Conservation (phyloP, 495 filamentous ascomycete genomes). For the Paragyromitra xinjiangensis region DNA sequence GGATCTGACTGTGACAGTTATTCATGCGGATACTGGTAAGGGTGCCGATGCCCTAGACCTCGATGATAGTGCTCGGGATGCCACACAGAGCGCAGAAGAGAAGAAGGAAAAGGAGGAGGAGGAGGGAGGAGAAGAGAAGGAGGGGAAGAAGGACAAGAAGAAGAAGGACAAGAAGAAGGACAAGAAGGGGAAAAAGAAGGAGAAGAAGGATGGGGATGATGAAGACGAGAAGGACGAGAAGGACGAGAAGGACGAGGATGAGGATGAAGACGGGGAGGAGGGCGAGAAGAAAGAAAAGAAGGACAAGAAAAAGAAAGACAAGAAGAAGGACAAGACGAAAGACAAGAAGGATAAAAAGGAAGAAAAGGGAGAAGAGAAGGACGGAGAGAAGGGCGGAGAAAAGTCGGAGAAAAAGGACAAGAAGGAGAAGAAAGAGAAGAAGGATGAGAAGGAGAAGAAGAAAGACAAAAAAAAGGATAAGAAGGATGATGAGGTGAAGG, state of each 20-base stretch:
- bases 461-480: background rate
- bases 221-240: slow-evolving; percentile 50
- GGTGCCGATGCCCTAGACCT: slow-evolving; percentile 45
- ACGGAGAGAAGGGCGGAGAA: background rate
- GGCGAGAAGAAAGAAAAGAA: slow-evolving; percentile 53
- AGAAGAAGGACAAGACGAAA: slow-evolving; percentile 25
- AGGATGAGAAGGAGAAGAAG: background rate
- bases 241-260: slow-evolving; percentile 48
- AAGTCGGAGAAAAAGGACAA: slow-evolving; percentile 9
- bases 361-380: background rate
- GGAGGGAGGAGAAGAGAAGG: background rate
- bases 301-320: slow-evolving; percentile 50
- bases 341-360: background rate
- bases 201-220: background rate
- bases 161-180: slow-evolving; percentile 29
- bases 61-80: slow-evolving; percentile 44
- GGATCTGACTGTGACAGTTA: slow-evolving; percentile 37
- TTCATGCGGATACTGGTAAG: slow-evolving; percentile 20
- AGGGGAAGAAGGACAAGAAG: background rate
- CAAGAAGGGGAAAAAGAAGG: slow-evolving; percentile 23
- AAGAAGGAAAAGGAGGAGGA: background rate
- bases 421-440: slow-evolving; percentile 20
- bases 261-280: slow-evolving; percentile 45
- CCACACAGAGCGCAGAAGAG: slow-evolving; percentile 11
- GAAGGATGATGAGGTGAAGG: background rate